These are phyloP conservation scores for Ganoderma sinense DNA, from an alignment of 1,284 basidiomycete species.

Conservation along the genomic window DNA sequence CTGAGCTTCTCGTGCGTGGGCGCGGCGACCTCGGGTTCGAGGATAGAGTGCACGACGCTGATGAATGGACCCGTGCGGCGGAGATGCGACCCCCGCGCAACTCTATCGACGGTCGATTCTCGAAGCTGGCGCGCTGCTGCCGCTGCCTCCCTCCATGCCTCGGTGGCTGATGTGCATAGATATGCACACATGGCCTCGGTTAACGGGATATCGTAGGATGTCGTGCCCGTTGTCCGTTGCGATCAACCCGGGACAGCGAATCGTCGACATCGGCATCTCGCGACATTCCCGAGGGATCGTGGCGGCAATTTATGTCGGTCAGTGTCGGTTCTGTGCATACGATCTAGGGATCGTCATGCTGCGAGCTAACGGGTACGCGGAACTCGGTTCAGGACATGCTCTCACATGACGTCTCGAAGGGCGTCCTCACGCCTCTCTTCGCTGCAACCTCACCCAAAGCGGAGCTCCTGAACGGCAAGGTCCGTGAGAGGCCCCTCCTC, in stretches of 20 bases:
- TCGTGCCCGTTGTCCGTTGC: too few species aligned
- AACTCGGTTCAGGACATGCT: conserved; percentile 19
- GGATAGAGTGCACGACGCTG: conserved; percentile 31
- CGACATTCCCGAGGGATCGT: too few species aligned
- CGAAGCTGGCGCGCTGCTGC: conserved; percentile 55
- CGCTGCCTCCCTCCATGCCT: too few species aligned
- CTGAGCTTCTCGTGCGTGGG: conserved; percentile 21
- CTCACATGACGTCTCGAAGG: conserved; percentile 20
- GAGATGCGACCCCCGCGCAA: conserved; percentile 6
- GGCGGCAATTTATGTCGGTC: conserved; percentile 10
- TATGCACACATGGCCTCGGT: too few species aligned
- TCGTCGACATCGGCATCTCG: too few species aligned
- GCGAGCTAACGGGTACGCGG: too few species aligned
- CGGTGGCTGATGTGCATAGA: too few species aligned
- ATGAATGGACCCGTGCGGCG: conserved; percentile 30
- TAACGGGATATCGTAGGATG: too few species aligned
- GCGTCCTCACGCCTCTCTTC: conserved; percentile 38
- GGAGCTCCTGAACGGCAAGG: conserved; percentile 36
- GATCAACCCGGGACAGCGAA: too few species aligned
- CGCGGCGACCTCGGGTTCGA: not conserved
- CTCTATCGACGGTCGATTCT: conserved; percentile 48
- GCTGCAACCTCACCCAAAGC: conserved; percentile 39
- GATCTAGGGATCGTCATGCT: too few species aligned
- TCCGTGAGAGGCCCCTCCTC: not conserved
- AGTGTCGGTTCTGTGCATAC: not conserved